A percentile compares a stretch with the other conserved stretches of the same genome.
Evolutionary conservation across 495 filamentous ascomycete species (phyloP).

Genomic region (Hypoxylon lienhwacheense): DNA sequence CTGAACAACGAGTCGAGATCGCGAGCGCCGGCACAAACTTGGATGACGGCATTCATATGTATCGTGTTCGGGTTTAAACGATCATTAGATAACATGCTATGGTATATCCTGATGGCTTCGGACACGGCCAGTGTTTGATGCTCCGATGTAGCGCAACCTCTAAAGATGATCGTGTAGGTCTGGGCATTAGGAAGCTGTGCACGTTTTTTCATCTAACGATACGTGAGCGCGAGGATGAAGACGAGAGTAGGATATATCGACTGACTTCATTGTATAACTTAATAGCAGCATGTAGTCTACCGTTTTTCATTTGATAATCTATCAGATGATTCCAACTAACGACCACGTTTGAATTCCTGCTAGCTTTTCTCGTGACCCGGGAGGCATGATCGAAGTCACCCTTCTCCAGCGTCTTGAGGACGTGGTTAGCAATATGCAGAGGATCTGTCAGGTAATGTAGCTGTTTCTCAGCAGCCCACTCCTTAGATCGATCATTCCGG

Average conservation of each 20-base stretch:
- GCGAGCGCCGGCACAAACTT: constrained; percentile 68
- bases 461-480: constrained; percentile 52
- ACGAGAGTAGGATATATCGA: constrained; percentile 23
- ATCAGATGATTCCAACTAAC: constrained; percentile 90
- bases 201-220: constrained; percentile 89
- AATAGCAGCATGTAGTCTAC: constrained; percentile 61
- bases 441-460: constrained; percentile 69
- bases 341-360: constrained; percentile 58
- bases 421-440: constrained; percentile 62
- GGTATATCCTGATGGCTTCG: constrained; percentile 70
- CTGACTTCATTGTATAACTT: constrained; percentile 83
- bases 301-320: constrained; percentile 64
- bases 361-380: constrained; percentile 65
- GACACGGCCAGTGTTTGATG: constrained; percentile 56
- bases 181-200: constrained; percentile 68
- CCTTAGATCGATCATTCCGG: constrained; percentile 6
- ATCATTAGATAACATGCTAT: constrained; percentile 64
- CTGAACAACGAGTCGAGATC: constrained; percentile 77
- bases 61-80: constrained; percentile 67
- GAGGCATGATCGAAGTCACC: constrained; percentile 64
- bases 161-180: constrained; percentile 82
- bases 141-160: constrained; percentile 64
- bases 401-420: constrained; percentile 55
- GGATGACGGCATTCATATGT: constrained; percentile 84
- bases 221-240: not conserved